Percentiles rank a stretch among this genome's conserved stretches.
phyloP scores from a whole-genome alignment of 768 basidiomycete species.

The Epithele typhae region DNA sequence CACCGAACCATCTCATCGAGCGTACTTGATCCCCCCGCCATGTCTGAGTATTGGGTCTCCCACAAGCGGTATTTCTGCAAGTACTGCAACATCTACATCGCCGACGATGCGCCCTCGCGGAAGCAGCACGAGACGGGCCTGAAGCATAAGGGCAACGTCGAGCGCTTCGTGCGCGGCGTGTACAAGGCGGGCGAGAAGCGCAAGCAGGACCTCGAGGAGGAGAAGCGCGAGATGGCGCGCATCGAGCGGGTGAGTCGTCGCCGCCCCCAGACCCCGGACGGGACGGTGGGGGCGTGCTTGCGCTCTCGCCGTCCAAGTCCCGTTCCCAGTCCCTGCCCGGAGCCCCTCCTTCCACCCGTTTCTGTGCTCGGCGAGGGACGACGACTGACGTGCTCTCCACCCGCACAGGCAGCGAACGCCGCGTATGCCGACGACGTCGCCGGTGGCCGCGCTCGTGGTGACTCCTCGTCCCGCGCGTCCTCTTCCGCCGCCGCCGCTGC shows the following conservation, averaged over 20 bases:
- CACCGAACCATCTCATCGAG: no score
- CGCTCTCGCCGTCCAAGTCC: no score
- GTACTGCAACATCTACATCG: constrained; percentile 95
- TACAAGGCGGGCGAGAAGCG: constrained; percentile 92
- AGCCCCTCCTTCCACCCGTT: no score
- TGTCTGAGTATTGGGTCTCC: constrained; percentile 93
- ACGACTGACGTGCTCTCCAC: no score
- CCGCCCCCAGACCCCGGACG: no score
- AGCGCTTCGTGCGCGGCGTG: constrained; percentile 85
- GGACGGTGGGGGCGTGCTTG: no score
- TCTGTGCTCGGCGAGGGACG: no score
- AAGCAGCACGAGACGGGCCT: constrained; percentile 91
- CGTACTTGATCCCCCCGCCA: no score
- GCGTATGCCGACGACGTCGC: constrained; percentile 77
- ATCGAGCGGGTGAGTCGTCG: constrained; percentile 66
- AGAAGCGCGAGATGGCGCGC: constrained; percentile 79
- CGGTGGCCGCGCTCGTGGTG: constrained; percentile 53
- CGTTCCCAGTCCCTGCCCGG: no score
- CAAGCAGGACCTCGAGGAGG: constrained; percentile 81
- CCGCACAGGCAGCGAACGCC: constrained; percentile 64
- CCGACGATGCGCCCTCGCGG: constrained; percentile 92
- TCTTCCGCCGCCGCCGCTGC: constrained; percentile 35
- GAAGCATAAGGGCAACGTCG: constrained; percentile 90
- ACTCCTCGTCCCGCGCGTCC: constrained; percentile 27
- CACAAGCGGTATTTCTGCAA: constrained; percentile 94